Evolutionary conservation across 2,329 filamentous ascomycete genomes (phyloP).

Genomic region (Trichoderma brevicompactum): DNA sequence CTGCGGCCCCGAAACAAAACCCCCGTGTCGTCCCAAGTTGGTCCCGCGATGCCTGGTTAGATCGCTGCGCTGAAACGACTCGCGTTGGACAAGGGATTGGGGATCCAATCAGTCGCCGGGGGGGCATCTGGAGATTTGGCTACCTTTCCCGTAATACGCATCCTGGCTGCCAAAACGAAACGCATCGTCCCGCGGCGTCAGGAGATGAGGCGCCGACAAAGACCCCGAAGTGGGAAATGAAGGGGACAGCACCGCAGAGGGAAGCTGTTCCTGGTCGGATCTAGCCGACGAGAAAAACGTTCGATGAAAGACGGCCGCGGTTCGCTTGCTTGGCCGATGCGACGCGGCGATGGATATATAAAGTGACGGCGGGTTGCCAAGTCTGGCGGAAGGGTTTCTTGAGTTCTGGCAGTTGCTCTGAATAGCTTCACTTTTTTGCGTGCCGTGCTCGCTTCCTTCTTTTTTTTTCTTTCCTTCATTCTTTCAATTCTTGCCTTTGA

Average conservation of each 20-base stretch:
- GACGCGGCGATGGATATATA: conserved; percentile 5
- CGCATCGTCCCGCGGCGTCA: not conserved
- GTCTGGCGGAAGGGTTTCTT: not conserved
- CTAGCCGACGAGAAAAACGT: conserved; percentile 2
- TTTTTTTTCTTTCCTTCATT: conserved; percentile 22
- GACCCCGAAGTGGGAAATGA: conserved; percentile 20
- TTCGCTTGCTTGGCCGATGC: not conserved
- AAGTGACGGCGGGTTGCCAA: not conserved
- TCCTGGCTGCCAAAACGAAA: conserved; percentile 13
- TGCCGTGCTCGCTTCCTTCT: conserved; percentile 27
- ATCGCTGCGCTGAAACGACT: conserved; percentile 24
- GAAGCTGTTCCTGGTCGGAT: conserved; percentile 8
- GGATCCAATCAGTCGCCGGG: too few relatives aligned
- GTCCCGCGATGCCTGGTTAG: conserved; percentile 15
- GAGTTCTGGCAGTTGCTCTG: conserved; percentile 16
- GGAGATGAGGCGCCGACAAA: conserved; percentile 5
- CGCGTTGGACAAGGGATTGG: conserved; percentile 19
- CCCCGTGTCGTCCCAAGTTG: conserved; percentile 26
- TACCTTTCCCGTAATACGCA: not conserved
- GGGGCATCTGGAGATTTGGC: not conserved
- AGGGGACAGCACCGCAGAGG: conserved; percentile 7
- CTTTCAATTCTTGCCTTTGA: conserved; percentile 31
- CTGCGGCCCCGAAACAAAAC: conserved; percentile 20
- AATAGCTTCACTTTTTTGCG: conserved; percentile 30
- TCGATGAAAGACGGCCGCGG: not conserved